Evolutionary conservation across 1,139 yeast species (phyloP).

Genomic region (Candida anutae): DNA sequence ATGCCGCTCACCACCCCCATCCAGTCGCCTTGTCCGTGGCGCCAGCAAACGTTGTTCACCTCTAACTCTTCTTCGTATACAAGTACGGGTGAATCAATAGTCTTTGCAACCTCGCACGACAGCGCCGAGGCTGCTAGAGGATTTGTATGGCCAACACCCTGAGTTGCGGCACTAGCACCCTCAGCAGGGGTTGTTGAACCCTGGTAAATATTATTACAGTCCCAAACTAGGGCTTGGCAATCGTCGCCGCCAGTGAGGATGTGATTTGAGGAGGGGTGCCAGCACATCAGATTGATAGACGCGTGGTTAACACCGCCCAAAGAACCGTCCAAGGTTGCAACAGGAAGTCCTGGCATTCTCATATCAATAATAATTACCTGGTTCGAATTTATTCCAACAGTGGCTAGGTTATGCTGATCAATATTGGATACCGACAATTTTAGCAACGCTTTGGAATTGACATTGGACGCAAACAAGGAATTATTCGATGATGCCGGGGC

Average conservation of each 20-base stretch:
- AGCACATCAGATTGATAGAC: conserved; percentile 60
- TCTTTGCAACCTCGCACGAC: conserved; percentile 9
- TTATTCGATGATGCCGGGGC: conserved; percentile 1
- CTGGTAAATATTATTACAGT: conserved; percentile 35
- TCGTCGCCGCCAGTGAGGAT: conserved; percentile 82
- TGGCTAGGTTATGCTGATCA: conserved; percentile 74
- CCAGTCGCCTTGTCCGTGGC: conserved; percentile 60
- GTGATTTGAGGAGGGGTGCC: conserved; percentile 75
- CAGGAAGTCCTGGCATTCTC: conserved; percentile 82
- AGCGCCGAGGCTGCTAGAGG: conserved; percentile 2
- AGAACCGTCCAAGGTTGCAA: conserved; percentile 63
- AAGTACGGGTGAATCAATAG: conserved; percentile 38
- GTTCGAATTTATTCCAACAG: conserved; percentile 66
- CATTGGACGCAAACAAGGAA: conserved; percentile 2
- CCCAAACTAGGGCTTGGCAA: conserved; percentile 86
- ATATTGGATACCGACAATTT: conserved; percentile 71
- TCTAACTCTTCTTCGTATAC: conserved; percentile 59
- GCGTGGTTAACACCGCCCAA: conserved; percentile 39
- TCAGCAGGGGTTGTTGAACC: conserved; percentile 1
- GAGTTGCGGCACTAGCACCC: neutral
- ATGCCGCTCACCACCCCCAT: conserved; percentile 76
- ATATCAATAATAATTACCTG: conserved; percentile 70
- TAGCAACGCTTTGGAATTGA: conserved; percentile 53
- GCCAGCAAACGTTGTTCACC: conserved; percentile 75
- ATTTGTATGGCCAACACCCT: neutral